Evolutionary conservation across 768 basidiomycete genomes (phyloP), one percentile per base, ranked within the genome.

Genomic region (Neoboletus subvelutipes): DNA sequence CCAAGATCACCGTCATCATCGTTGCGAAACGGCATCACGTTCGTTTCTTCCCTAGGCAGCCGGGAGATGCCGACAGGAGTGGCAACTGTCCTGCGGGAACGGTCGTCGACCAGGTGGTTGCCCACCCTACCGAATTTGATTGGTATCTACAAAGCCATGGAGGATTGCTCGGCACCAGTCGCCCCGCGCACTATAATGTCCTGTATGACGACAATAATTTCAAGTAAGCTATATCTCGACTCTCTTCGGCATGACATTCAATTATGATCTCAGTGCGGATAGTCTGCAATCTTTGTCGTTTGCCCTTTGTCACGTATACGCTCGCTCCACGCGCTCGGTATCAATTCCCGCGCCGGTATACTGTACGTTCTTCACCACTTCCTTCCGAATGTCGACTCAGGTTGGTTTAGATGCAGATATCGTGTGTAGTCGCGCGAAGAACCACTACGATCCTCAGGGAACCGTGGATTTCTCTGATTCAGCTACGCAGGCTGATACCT

Each of bases 301-400:
- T 51, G 85, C 89, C 0, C 75, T 94, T 0, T 90, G 89, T 64
- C 89, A 94, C 46, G 84, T 90, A 0, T 93, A 90, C 60, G 88
- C 90, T 1, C 81, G 90, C 3, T 83, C 88, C 11, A 91, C 89
- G 4, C 84, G 90, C 24, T 88, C 88, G 0, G 90, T 91, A 1
- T 91, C 90, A 0, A 90, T 91, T 49, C 90, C 90, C 0, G 90
- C 89, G 0, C 90, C 90, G 0, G 88, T 91, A 0, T 91, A 91
- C 62, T 91, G 89, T 90, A 64, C 64, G 85, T 70, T 26, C 1
- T 15, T 37, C 34, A 4, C 6, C 11, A 2, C 36, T 49, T 17
- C 13, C 26, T 2, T 53, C 18, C 29, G 52, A 41, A 42, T 31
- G 2, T 37, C 18, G 41, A 36, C 58, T 59, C n/a, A 54, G 36